Percentiles rank a stretch among this genome's conserved stretches.
Evolutionary conservation across 257 asterid genomes (phyloP).

Genomic region (Nicotiana attenuata): DNA sequence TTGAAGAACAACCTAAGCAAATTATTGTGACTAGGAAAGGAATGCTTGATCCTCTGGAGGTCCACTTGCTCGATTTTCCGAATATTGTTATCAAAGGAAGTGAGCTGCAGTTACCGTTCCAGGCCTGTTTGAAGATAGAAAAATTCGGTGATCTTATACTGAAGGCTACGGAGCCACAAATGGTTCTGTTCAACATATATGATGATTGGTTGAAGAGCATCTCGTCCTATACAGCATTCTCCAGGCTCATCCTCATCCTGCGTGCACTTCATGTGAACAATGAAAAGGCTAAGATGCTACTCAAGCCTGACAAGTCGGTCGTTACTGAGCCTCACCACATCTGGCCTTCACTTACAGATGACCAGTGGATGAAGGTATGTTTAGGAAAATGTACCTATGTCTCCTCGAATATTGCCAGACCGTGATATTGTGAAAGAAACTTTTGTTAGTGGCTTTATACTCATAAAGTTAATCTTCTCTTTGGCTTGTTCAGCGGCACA

Average conservation of each 20-base stretch:
- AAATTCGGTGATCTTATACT: slow-evolving; percentile 95
- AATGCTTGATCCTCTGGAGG: slow-evolving; percentile 98
- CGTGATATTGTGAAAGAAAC: not conserved
- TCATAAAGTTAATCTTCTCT: not conserved
- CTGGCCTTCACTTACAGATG: slow-evolving; percentile 95
- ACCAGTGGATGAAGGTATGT: slow-evolving; percentile 95
- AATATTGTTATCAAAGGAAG: slow-evolving; percentile 98
- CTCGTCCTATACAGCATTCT: slow-evolving; percentile 96
- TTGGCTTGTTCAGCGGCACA: not conserved
- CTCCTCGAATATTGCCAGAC: not conserved
- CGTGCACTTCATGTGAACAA: slow-evolving; percentile 94
- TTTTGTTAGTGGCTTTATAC: not conserved
- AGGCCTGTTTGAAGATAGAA: slow-evolving; percentile 98
- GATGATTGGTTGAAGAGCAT: slow-evolving; percentile 98
- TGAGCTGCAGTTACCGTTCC: slow-evolving; percentile 99
- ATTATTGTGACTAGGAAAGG: slow-evolving; percentile 97
- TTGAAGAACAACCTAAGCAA: slow-evolving; percentile 97
- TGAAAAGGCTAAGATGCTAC: slow-evolving; percentile 96
- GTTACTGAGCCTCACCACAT: slow-evolving; percentile 94
- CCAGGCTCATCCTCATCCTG: slow-evolving; percentile 82
- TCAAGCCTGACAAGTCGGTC: slow-evolving; percentile 95
- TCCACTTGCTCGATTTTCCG: slow-evolving; percentile 96
- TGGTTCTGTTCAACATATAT: slow-evolving; percentile 95
- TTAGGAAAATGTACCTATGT: not conserved
- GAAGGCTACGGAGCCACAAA: slow-evolving; percentile 98